Conservation (phyloP, 257 asterid genomes). For the Nicotiana tabacum region DNA sequence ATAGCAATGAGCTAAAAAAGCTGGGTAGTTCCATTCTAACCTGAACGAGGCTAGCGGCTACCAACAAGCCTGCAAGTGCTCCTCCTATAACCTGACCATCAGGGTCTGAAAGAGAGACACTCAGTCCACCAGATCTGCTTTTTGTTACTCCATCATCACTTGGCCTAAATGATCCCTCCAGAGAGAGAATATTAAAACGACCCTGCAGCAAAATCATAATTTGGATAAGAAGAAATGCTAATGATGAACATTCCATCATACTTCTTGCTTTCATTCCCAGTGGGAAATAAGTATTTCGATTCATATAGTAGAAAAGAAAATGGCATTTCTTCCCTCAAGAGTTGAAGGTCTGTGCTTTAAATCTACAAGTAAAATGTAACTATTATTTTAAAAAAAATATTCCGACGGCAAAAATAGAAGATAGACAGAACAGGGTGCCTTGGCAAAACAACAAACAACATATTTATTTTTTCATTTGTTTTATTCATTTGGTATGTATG, state of each 20-base stretch:
- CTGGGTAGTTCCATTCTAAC: constrained; percentile 28
- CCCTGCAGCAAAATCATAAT: constrained; percentile 47
- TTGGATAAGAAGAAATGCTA: constrained; percentile 6
- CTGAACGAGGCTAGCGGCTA: constrained; percentile 86
- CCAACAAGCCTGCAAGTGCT: constrained; percentile 88
- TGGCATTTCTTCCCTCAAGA: background rate
- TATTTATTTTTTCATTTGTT: background rate
- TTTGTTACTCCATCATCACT: constrained; percentile 70
- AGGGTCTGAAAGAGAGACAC: constrained; percentile 80
- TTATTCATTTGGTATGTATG: background rate
- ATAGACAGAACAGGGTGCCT: no score
- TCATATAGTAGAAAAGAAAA: no score
- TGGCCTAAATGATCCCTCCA: constrained; percentile 74
- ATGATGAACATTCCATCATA: background rate
- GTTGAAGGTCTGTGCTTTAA: background rate
- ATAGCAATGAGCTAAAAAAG: background rate
- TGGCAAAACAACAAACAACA: no score
- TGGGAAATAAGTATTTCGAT: background rate
- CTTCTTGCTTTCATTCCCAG: background rate
- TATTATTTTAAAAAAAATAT: no score
- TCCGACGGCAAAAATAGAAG: no score
- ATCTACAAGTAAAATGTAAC: no score
- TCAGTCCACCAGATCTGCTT: constrained; percentile 90
- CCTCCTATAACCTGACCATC: constrained; percentile 97
- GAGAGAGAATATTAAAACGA: constrained; percentile 74